Evolutionary conservation across 1,284 basidiomycete genomes (phyloP).

Genomic region (Vanrija sp.): DNA sequence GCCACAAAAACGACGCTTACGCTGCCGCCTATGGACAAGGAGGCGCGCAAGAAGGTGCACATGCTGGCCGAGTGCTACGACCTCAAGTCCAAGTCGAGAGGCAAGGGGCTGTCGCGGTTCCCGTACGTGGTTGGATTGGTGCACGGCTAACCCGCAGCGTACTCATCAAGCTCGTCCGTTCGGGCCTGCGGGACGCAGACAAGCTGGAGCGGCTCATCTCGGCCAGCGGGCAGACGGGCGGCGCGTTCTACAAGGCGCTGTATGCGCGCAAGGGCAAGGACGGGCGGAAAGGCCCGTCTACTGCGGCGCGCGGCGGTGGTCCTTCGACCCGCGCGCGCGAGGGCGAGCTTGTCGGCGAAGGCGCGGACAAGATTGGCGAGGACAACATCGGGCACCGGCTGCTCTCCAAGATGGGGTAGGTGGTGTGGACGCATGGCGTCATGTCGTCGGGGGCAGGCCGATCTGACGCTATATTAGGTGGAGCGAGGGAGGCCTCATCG

Average conservation of each 20-base stretch:
- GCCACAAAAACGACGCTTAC: conserved; percentile 57
- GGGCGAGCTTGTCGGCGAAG: conserved; percentile 46
- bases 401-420: conserved; percentile 47
- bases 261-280: conserved; percentile 16
- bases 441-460: neutral
- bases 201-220: conserved; percentile 59
- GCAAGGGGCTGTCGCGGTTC: conserved; percentile 58
- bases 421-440: neutral
- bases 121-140: conserved; percentile 33
- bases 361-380: conserved; percentile 43
- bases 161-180: conserved; percentile 62
- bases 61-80: conserved; percentile 70
- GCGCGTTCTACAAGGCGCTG: conserved; percentile 45
- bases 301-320: conserved; percentile 5
- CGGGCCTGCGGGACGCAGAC: conserved; percentile 52
- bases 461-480: conserved; percentile 23
- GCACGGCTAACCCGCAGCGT: conserved; percentile 54
- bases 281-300: neutral
- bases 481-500: conserved; percentile 47
- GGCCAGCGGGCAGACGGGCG: conserved; percentile 25
- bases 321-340: conserved; percentile 39
- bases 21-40: conserved; percentile 72
- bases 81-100: conserved; percentile 71
- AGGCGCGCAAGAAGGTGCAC: conserved; percentile 66
- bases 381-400: conserved; percentile 50